A percentile compares a stretch with the other conserved stretches of the same genome.
These are phyloP conservation scores for Penicillium sp. DNA, from an alignment of 2,329 filamentous ascomycete species.

Conservation along the genomic window DNA sequence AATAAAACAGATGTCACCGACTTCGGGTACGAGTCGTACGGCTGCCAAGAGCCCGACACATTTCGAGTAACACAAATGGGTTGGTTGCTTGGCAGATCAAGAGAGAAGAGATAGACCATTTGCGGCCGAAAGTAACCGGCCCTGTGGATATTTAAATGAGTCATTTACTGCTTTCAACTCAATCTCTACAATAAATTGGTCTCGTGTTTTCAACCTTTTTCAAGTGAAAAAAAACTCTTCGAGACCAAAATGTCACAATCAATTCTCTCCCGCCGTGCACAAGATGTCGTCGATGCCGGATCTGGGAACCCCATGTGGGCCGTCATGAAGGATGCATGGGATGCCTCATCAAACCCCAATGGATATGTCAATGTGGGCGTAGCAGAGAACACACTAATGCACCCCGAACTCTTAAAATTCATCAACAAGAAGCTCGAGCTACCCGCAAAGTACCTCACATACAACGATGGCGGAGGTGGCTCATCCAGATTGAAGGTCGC, in stretches of 20 bases:
- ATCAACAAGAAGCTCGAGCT: slow-evolving; percentile 39
- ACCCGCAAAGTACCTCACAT: slow-evolving; percentile 34
- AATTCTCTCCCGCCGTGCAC: slow-evolving; percentile 16
- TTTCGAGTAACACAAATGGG: no score
- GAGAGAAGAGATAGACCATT: not conserved
- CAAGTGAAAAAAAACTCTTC: not conserved
- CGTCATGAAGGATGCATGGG: slow-evolving; percentile 47
- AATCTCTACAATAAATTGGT: not conserved
- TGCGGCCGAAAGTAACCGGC: not conserved
- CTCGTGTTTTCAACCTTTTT: not conserved
- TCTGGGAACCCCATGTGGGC: slow-evolving; percentile 40
- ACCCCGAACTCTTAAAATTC: slow-evolving; percentile 46
- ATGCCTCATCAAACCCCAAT: slow-evolving; percentile 34
- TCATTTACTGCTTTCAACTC: not conserved
- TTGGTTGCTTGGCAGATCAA: not conserved
- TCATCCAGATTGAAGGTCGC: slow-evolving; percentile 25
- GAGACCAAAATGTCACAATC: not conserved
- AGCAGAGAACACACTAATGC: slow-evolving; percentile 56
- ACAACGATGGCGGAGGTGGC: slow-evolving; percentile 38
- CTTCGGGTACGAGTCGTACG: no score
- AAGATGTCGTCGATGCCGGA: slow-evolving; percentile 7
- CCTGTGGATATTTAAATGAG: not conserved
- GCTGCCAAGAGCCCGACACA: no score
- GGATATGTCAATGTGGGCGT: slow-evolving; percentile 53
- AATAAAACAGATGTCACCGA: no score